Conservation (phyloP, 75 land plant genomes). For the Pseudotsuga menziesii region DNA sequence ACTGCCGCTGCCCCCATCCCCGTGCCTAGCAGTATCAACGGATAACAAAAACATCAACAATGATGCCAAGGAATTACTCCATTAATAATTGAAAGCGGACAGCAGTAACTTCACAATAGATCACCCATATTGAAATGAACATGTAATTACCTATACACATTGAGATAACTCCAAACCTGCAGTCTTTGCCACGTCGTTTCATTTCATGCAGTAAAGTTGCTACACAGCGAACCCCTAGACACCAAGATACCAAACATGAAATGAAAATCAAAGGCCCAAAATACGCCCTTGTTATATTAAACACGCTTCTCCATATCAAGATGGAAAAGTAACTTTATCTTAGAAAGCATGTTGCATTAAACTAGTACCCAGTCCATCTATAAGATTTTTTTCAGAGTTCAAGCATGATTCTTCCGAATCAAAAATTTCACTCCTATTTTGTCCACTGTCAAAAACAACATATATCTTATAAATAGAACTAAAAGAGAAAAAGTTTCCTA, state of each 20-base stretch:
- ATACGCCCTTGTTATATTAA: too few species aligned
- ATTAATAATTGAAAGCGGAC: background rate
- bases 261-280: background rate
- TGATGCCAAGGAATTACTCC: background rate
- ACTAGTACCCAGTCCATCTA: too few species aligned
- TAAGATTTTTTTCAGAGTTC: too few species aligned
- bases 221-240: background rate
- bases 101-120: background rate
- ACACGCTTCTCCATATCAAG: too few species aligned
- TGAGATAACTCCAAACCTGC: conserved; percentile 85
- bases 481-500: too few species aligned
- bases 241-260: background rate
- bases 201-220: conserved; percentile 72
- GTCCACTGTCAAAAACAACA: too few species aligned
- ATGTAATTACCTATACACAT: conserved; percentile 84
- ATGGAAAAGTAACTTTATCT: too few species aligned
- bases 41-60: background rate
- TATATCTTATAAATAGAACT: too few species aligned
- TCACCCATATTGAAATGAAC: background rate
- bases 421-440: too few species aligned
- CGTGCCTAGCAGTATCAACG: conserved; percentile 32
- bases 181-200: conserved; percentile 36
- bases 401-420: too few species aligned
- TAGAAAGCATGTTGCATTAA: too few species aligned
- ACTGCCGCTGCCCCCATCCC: conserved; percentile 98